A percentile compares a stretch with the other conserved stretches of the same genome.
These are phyloP conservation scores for Cordyceps tenuipes DNA, from an alignment of 2,329 filamentous ascomycete genomes.

Conservation along the genomic window DNA sequence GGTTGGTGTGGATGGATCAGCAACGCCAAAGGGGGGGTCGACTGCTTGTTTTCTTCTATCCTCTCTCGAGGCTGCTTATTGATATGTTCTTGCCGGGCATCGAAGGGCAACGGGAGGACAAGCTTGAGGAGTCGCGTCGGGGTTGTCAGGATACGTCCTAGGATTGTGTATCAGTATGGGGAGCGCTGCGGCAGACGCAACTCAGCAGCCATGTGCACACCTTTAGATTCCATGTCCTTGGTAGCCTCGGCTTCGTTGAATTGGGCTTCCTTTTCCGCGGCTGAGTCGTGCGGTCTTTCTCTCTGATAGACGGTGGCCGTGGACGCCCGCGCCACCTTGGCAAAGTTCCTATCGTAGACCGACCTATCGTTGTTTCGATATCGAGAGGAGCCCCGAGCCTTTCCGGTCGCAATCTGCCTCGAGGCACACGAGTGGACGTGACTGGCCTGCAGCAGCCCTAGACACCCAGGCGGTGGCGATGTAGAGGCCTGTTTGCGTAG, in stretches of 20 bases:
- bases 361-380: background rate
- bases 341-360: slow-evolving; percentile 1
- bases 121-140: slow-evolving; percentile 74
- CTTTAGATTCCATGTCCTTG: slow-evolving; percentile 17
- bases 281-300: background rate
- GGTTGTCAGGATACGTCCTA: slow-evolving; percentile 70
- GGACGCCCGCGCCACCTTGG: slow-evolving; percentile 3
- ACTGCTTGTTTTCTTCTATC: slow-evolving; percentile 24
- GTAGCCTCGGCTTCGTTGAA: slow-evolving; percentile 10
- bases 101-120: slow-evolving; percentile 59
- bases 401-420: background rate
- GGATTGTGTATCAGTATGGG: background rate
- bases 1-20: slow-evolving; percentile 86
- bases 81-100: slow-evolving; percentile 30
- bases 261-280: background rate
- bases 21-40: slow-evolving; percentile 73
- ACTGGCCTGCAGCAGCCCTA: background rate
- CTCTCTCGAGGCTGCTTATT: slow-evolving; percentile 32
- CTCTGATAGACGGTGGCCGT: slow-evolving; percentile 6
- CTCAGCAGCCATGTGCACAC: slow-evolving; percentile 5
- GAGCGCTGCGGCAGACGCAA: background rate
- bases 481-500: background rate
- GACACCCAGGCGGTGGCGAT: background rate
- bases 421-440: background rate
- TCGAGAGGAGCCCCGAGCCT: background rate